Evolutionary conservation across 306 rosid genomes (phyloP).

Genomic region (Rosa lucieae): DNA sequence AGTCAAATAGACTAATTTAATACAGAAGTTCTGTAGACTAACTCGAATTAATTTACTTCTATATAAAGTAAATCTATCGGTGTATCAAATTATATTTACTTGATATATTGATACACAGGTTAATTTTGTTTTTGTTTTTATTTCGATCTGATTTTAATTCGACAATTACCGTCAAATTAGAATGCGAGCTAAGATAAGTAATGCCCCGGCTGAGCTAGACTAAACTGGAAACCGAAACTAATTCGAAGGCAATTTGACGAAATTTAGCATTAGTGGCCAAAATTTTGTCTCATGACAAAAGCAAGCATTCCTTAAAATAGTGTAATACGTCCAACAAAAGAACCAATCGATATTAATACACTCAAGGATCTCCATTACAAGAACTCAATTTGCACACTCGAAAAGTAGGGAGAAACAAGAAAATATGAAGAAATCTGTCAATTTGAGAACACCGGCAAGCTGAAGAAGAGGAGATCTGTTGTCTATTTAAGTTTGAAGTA

Average conservation of each 20-base stretch:
- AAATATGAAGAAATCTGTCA: constrained; percentile 9
- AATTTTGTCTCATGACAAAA: background rate
- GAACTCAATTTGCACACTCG: constrained; percentile 47
- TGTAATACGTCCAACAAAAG: constrained; percentile 20
- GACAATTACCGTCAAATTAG: too few relatives aligned
- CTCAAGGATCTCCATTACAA: constrained; percentile 29
- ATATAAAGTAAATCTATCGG: too few relatives aligned
- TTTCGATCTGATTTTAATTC: too few relatives aligned
- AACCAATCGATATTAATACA: constrained; percentile 34
- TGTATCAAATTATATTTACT: too few relatives aligned
- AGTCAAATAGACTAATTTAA: too few relatives aligned
- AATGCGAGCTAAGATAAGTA: too few relatives aligned
- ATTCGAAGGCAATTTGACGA: background rate
- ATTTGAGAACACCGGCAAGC: constrained; percentile 29
- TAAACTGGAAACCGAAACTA: background rate
- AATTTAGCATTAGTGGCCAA: background rate
- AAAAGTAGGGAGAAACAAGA: constrained; percentile 12
- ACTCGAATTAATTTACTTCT: too few relatives aligned
- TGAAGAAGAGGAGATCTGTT: constrained; percentile 14
- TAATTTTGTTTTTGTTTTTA: too few relatives aligned
- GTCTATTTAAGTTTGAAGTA: constrained; percentile 79
- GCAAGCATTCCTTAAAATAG: constrained; percentile 9
- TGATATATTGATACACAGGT: too few relatives aligned
- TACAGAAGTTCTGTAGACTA: too few relatives aligned
- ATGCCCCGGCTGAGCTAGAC: too few relatives aligned